Conservation (phyloP, 345 rosid genomes). For the Durio zibethinus region DNA sequence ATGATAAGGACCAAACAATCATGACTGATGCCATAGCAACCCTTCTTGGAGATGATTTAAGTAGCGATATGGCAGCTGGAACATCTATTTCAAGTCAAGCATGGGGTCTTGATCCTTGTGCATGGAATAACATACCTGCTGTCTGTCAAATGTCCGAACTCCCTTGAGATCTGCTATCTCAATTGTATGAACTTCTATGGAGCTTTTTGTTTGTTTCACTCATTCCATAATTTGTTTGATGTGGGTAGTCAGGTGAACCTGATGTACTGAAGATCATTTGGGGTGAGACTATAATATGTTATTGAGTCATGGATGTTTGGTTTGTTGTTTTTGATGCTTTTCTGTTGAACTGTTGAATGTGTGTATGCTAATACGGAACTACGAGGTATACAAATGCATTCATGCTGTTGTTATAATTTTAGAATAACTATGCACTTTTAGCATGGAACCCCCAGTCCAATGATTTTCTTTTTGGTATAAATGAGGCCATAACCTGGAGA, state of each 20-base stretch:
- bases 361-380: background rate
- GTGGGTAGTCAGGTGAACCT: slow-evolving; percentile 4
- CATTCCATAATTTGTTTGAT: slow-evolving; percentile 13
- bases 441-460: background rate
- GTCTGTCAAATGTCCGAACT: slow-evolving; percentile 67
- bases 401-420: slow-evolving; percentile 7
- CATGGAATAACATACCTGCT: slow-evolving; percentile 88
- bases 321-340: slow-evolving; percentile 11
- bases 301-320: slow-evolving; percentile 2
- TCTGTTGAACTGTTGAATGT: slow-evolving; percentile 2
- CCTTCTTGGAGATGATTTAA: slow-evolving; percentile 71
- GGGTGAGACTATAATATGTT: background rate
- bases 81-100: slow-evolving; percentile 43
- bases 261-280: background rate
- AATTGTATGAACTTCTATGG: slow-evolving; percentile 8
- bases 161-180: slow-evolving; percentile 31
- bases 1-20: slow-evolving; percentile 47
- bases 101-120: slow-evolving; percentile 62
- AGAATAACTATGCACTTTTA: slow-evolving; percentile 12
- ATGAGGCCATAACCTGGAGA: no score
- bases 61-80: slow-evolving; percentile 51
- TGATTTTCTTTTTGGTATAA: no score
- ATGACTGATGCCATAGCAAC: slow-evolving; percentile 59
- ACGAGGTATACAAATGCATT: slow-evolving; percentile 1
- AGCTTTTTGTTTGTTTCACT: slow-evolving; percentile 5